Evolutionary conservation across 2,329 filamentous ascomycete genomes (phyloP), one percentile per base, ranked within the genome.

Genomic region (Colletotrichum melonis): DNA sequence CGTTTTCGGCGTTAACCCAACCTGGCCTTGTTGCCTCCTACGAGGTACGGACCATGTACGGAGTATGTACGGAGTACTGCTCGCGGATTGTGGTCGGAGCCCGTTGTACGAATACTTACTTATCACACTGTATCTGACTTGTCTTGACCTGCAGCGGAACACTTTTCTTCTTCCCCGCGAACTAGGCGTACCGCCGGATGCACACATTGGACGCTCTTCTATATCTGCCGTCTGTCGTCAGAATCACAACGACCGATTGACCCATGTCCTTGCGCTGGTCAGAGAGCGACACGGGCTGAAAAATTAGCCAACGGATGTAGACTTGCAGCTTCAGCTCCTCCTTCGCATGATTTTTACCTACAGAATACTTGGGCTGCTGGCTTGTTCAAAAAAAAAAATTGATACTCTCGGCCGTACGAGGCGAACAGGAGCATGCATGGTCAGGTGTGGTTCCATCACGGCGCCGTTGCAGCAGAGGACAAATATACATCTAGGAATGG

Each of bases 141-240:
- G 42, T 32, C 30, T 38, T 54, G 30, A 30, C 63, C 26, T 60
- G 55, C 55, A 67, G 63, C 56, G 55, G 56, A 49, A 56, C 16
- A 60, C 28, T 67, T 52, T 67, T n/a, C 63, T 59, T 54, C 46
- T 35, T 60, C 63, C 62, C 68, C 55, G 46, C 63, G 28, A 38
- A 42, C 14, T 35, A 38, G 67, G 56, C 30, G 52, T 59, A 57
- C 66, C 35, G 11, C 55, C 63, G 62, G 26, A 54, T 38, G 7
- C 42, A 70, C 62, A 52, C 24, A 14, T 56, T 42, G 38, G 46
- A 49, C 56, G 46, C 52, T 54, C 35, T 49, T n/a, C n/a, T n/a
- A 54, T 16, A n/a, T 35, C 32, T 30, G 19, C 6, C 30, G n/a
- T 30, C 59, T 16, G 49, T 30, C 22, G 19, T 49, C 11, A 30